Conservation (phyloP, 164 flowering plant species). For the Nymphaea colorata region DNA sequence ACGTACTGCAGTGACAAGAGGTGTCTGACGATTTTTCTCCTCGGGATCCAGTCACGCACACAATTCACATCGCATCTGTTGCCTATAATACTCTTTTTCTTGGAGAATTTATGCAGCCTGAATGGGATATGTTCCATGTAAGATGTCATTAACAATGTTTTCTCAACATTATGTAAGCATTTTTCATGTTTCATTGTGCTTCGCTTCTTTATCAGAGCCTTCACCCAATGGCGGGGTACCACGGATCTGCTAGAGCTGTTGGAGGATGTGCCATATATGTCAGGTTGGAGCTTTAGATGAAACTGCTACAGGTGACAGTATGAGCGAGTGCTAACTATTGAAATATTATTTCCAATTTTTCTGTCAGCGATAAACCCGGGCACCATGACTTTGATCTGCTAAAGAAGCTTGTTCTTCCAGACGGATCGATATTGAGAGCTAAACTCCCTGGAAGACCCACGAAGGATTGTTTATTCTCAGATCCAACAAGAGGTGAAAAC, state of each 20-base stretch:
- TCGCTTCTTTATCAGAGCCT: slow-evolving; percentile 34
- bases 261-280: slow-evolving; percentile 90
- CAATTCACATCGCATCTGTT: slow-evolving; percentile 81
- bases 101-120: slow-evolving; percentile 92
- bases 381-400: slow-evolving; percentile 60
- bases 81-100: slow-evolving; percentile 77
- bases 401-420: slow-evolving; percentile 76
- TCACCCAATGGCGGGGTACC: slow-evolving; percentile 86
- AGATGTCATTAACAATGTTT: slow-evolving; percentile 9
- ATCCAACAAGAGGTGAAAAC: slow-evolving; percentile 71
- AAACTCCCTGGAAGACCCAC: slow-evolving; percentile 84
- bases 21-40: slow-evolving; percentile 92
- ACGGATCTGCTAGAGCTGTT: slow-evolving; percentile 83
- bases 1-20: slow-evolving; percentile 57
- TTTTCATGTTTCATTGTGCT: background rate
- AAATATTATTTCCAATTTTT: background rate
- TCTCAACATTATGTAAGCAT: background rate
- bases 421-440: slow-evolving; percentile 68
- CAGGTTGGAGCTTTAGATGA: slow-evolving; percentile 28
- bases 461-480: slow-evolving; percentile 70
- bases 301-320: background rate
- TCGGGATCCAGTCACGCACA: slow-evolving; percentile 76
- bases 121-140: slow-evolving; percentile 95
- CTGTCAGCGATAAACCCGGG: slow-evolving; percentile 74
- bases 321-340: background rate